Evolutionary conservation across 495 filamentous ascomycete genomes (phyloP).

Genomic region (Neurospora hispaniola): DNA sequence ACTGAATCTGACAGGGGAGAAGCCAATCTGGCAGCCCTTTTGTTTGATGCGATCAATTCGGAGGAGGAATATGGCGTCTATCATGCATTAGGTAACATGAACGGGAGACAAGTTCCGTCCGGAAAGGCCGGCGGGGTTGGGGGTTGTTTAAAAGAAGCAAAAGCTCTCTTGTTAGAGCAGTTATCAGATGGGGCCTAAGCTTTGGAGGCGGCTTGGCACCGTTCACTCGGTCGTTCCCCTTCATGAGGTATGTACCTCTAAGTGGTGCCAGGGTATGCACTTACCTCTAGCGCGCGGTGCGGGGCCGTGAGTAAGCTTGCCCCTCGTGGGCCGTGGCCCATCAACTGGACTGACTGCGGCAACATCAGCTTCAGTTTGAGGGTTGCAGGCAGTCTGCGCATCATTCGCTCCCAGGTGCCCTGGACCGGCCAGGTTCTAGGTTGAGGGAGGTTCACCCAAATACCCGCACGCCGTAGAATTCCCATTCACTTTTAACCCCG

Average conservation of each 20-base stretch:
- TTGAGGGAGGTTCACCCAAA: constrained; percentile 1
- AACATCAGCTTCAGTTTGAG: neutral
- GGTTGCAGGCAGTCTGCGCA: constrained; percentile 14
- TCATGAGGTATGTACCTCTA: neutral
- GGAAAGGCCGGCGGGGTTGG: neutral
- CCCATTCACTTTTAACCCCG: constrained; percentile 22
- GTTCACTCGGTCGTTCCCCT: neutral
- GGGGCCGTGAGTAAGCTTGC: constrained; percentile 31
- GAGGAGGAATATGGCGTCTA: neutral
- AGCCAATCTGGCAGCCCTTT: neutral
- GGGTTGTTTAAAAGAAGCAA: neutral
- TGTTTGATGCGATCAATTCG: neutral
- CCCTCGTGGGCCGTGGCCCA: constrained; percentile 17
- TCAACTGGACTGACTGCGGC: neutral
- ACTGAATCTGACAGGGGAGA: neutral
- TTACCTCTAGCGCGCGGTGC: constrained; percentile 7
- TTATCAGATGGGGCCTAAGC: neutral
- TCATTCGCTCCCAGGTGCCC: constrained; percentile 11
- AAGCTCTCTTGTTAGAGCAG: neutral
- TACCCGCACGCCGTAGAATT: constrained; percentile 17
- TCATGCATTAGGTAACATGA: neutral
- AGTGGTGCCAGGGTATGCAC: constrained; percentile 7
- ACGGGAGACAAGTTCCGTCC: neutral
- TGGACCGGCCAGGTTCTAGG: neutral
- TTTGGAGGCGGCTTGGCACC: neutral